phyloP scores from a whole-genome alignment of 2,329 filamentous ascomycete genomes.

The Colletotrichum godetiae region DNA sequence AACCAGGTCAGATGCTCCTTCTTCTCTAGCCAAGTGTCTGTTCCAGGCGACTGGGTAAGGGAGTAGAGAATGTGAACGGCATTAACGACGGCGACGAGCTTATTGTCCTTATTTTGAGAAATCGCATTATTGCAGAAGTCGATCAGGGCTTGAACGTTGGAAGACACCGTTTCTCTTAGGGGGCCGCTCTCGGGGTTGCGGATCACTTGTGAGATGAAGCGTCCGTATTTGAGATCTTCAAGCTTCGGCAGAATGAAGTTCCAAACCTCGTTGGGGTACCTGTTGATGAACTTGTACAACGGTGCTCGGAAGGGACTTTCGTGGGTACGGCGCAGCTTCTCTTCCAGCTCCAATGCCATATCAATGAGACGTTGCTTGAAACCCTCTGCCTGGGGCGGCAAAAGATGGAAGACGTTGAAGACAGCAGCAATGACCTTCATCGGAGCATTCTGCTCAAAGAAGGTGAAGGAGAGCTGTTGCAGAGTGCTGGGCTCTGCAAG shows the following conservation, averaged over 20 bases:
- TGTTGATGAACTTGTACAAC: slow-evolving; percentile 91
- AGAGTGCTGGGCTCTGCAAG: slow-evolving; percentile 85
- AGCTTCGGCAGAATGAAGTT: slow-evolving; percentile 81
- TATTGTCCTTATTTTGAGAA: slow-evolving; percentile 75
- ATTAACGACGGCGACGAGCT: slow-evolving; percentile 80
- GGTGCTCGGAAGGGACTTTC: slow-evolving; percentile 92
- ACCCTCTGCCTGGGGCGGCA: slow-evolving; percentile 87
- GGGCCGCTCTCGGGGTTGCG: slow-evolving; percentile 78
- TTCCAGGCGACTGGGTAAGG: slow-evolving; percentile 74
- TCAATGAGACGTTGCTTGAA: slow-evolving; percentile 94
- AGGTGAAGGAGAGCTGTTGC: slow-evolving; percentile 92
- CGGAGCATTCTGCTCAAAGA: slow-evolving; percentile 90
- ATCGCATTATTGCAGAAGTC: slow-evolving; percentile 73
- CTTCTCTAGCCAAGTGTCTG: slow-evolving; percentile 78
- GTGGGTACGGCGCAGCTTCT: slow-evolving; percentile 84
- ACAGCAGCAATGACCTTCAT: slow-evolving; percentile 97
- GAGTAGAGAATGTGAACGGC: slow-evolving; percentile 87
- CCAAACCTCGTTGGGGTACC: slow-evolving; percentile 92
- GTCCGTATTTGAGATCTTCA: slow-evolving; percentile 87
- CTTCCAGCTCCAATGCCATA: slow-evolving; percentile 89
- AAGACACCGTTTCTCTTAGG: slow-evolving; percentile 79
- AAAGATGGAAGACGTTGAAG: slow-evolving; percentile 96
- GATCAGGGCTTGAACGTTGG: slow-evolving; percentile 79
- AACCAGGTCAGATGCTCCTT: slow-evolving; percentile 71
- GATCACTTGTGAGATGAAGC: slow-evolving; percentile 90